Base-by-base conservation (phyloP, 306 rosid species). In the Biancaea sappan region DNA sequence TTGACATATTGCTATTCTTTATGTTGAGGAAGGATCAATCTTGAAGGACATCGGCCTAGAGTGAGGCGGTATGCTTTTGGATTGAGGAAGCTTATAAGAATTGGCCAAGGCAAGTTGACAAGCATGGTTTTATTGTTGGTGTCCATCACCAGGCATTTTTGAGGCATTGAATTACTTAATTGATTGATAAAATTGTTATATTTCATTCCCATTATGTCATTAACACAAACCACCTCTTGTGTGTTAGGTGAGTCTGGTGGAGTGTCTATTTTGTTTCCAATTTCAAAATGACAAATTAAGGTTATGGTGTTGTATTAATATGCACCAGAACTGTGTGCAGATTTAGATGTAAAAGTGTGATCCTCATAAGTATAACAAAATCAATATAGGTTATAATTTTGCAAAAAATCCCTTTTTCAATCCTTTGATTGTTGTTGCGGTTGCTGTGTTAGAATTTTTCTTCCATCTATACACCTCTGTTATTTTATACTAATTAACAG, bases 31-130 rank as follows among this genome's bases (percentile, higher is more conserved):
- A 94, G 98, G 93, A 86, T 90, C 86, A 86, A 90, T 87, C 87
- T 91, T 22, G 87, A 84, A 24, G 88, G 84, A 50, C 91, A 83
- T 83, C 92, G 96, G 69, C 96, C 73, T 72, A 87, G 80, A 85
- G 82, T 91, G 78, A 91, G 89, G 84, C 84, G 93, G n/a, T 91
- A 89, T 78, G 96, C 97, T 18, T 78, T 80, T 82, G 98, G 91
- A 54, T 78, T 94, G 48, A 87, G 68, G 86, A 92, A 75, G 83
- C 85, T 91, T 69, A 91, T 84, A 74, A 85, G 78, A 87, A 94
- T 94, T 77, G 98, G 98, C 68, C 97, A 91, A 85, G 98, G 98
- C 90, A 84, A 83, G 58, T 71, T 46, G 26, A 53, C 65, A 52
- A 66, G 62, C 26, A 63, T 46, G 66, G 57, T 18, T 59, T 54